Percentiles rank a stretch among this genome's conserved stretches.
Conservation (phyloP, 495 filamentous ascomycete genomes). For the Amphirosellinia nigrospora region DNA sequence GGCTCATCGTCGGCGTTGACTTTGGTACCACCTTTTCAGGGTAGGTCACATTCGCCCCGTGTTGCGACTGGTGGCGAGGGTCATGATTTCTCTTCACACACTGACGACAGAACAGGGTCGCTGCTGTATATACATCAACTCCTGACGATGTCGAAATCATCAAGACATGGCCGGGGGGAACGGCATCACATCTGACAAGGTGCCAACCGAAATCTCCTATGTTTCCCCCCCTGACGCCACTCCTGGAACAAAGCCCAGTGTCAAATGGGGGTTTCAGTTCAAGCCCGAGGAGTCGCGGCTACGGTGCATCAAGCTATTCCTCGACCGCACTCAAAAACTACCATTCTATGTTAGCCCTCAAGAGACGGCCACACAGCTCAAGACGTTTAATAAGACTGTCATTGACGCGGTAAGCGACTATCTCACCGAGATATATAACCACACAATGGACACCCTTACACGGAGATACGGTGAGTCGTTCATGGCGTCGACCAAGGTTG, state of each 20-base stretch:
- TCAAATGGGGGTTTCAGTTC: constrained; percentile 81
- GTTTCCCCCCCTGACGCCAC: constrained; percentile 45
- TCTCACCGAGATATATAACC: constrained; percentile 69
- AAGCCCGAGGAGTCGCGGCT: constrained; percentile 74
- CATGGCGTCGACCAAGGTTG: constrained; percentile 65
- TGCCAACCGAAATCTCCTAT: constrained; percentile 68
- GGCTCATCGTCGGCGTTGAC: constrained; percentile 70
- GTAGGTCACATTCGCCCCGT: constrained; percentile 46
- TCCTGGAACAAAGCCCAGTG: constrained; percentile 44
- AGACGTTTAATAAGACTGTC: constrained; percentile 65
- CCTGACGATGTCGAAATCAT: constrained; percentile 82
- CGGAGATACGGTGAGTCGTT: constrained; percentile 67
- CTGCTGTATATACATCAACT: constrained; percentile 74
- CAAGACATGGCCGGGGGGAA: constrained; percentile 81
- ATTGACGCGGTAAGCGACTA: constrained; percentile 71
- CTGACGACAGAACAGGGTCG: constrained; percentile 58
- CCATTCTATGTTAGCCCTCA: constrained; percentile 78
- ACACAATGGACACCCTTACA: constrained; percentile 75
- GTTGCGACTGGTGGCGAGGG: not conserved
- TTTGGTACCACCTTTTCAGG: constrained; percentile 76
- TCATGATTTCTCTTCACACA: not conserved
- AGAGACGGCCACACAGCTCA: constrained; percentile 74
- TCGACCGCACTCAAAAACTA: constrained; percentile 77
- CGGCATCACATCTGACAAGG: constrained; percentile 72
- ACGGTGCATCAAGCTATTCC: constrained; percentile 80